Base-by-base conservation (phyloP, 176 grass and related monocot genomes). In the Avena sativa region DNA sequence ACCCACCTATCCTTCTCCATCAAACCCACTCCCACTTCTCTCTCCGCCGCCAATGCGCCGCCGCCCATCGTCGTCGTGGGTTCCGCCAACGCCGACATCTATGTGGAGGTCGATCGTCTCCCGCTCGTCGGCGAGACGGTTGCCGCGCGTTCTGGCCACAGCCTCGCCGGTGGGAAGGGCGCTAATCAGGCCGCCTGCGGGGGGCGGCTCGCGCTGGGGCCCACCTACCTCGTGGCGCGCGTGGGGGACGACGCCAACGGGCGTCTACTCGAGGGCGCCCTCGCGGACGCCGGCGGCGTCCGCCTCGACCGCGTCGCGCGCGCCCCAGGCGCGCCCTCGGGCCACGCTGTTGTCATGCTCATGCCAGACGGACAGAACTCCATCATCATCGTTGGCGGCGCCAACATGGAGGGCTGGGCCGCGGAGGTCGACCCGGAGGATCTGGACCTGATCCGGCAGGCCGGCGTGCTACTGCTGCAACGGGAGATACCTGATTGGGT, bases 61-160 rank as follows among this genome's bases (percentile, higher is more conserved):
- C 69, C 80, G 20, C 85, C 92, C 20, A 92, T 99, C 85, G 94
- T 96, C 76, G 89, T 99, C 61, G 94, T 96, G 64, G 94, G 97
- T 40, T 99, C 97, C 32, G 94, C 94, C 78, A 99, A 99, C 87
- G 97, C 97, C 59, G 94, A 99, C 87, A 99, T 99, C 78, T 99
- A 99, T 73, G 94, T 96, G 57, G 94, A 99, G 89, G 90, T 99
- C 73, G 85, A 99, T 38, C 92, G 94, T 11, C 97, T 99, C 48
- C 97, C 94, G 11, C 77, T 85, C 20, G 67, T 78, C 77, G 97
- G 94, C 30, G 92, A 99, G 94, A 96, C 97, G 9, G 82, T 96
- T 38, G 89, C 91, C 7, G 91, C 91, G 47, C 44, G 46, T 43
- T 59, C 87, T 0, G 93, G 91, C 1, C 89, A 75, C 61, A 89